Base-by-base conservation (phyloP, 148 eudicot genomes). In the Vaccinium corymbosum region DNA sequence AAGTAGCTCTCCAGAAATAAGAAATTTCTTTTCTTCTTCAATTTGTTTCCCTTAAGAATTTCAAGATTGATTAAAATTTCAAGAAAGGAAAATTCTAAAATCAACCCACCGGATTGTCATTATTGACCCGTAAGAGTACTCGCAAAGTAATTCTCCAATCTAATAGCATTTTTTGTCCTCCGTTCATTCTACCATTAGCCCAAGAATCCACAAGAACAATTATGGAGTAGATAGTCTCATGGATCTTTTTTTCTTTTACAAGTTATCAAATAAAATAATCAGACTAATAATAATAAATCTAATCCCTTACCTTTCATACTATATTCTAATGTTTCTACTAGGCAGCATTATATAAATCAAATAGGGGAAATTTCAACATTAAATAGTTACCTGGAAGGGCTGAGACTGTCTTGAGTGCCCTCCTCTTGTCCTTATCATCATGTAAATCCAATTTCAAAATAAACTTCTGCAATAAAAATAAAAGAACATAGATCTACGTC, bases 321-420 rank as follows among this genome's bases (percentile, higher is more conserved):
- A 7, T 9, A 55, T 55, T 55, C 38, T 27, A 25, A 66, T 25
- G 72, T 66, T 66, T 76, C 20, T 49, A 3, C 55, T 46, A 1
- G 27, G 27, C 25, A 59, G 48, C 29, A 68, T 12, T 50, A 50
- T 50, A 10, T 50, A 50, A 80, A 20, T 53, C 22, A 32, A 49
- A 71, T 51, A 73, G 49, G n/a, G 48, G 57, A 84, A 68, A 15
- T 66, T 29, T 76, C 32, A 22, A 75, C 81, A n/a, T 51, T 11
- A 27, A 10, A 57, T 46, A n/a, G 10, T n/a, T 87, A 93, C 98
- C 98, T 88, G 92, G 53, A 52, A 93, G 92, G 57, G 94, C 79
- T 59, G 98, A 85, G 10, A 95, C 97, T 12, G 88, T 89, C 89
- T 93, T 95, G 53, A 95, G 76, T 42, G 98, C 98, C 84, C 93